Evolutionary conservation across 73 alveolate genomes (phyloP), one percentile per base, ranked within the genome.

Genomic region (Symbiodinium natans): DNA sequence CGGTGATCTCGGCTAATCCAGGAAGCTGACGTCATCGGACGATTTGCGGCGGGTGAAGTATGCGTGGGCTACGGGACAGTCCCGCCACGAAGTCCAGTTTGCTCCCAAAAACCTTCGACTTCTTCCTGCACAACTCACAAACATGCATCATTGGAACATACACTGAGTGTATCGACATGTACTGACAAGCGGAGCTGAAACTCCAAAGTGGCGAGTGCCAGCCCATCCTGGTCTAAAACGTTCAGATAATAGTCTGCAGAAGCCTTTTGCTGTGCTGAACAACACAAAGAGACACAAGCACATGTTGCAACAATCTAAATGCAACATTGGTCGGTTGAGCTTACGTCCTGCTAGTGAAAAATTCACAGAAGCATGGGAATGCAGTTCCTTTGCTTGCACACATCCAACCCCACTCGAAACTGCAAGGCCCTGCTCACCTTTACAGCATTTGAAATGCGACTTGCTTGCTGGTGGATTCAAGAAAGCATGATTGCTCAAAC

Each of bases 61-160:
- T 31, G 29, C 42, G 11, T 0, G 41, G 41, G 7, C 83, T 33
- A 0, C 43, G n/a, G 40, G 46, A 25, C 94, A 13, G 94, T 54
- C 94, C 94, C 94, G 2, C 94, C 94, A 34, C 94, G 94, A 34
- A 86, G 84, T 11, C 83, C 94, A 3, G 94, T 83, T 86, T 86
- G 83, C 29, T 56, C 56, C 94, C 94, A 86, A 19, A 86, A 86
- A 17, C 83, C 94, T 39, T 86, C 63, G 56, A 86, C 94, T 36
- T 86, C 94, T 23, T 29, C 94, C 94, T 86, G 56, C 11, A 19
- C 41, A 15, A 19, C n/a, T 42, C 56, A 82, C 23, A 71, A 10
- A 3, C 25, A 36, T 10, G n/a, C 27, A 1, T 17, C 39, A 11
- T 23, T 11, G 34, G 87, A 8, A 31, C 17, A 0, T 6, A 13